Evolutionary conservation across 1,284 basidiomycete genomes (phyloP).

Genomic region (Termitomyces sp.): DNA sequence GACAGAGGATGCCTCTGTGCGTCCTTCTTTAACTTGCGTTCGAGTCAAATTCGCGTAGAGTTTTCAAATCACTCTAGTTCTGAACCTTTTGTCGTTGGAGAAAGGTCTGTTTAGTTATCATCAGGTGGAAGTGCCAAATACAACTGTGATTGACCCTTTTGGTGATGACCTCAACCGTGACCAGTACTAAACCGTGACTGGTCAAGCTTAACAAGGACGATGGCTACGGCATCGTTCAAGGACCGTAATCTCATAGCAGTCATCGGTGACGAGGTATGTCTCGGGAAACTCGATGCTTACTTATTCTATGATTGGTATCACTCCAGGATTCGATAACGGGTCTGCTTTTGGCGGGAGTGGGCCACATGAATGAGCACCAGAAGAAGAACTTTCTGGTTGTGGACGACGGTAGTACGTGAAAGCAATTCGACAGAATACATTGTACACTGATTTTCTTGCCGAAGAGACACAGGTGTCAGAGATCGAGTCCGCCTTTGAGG

Average conservation of each 20-base stretch:
- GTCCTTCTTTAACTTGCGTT: background rate
- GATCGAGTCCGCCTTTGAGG: slow-evolving; percentile 88
- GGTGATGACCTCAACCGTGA: background rate
- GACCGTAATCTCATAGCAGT: slow-evolving; percentile 87
- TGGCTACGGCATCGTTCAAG: slow-evolving; percentile 55
- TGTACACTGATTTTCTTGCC: background rate
- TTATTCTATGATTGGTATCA: background rate
- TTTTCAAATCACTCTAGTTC: too few relatives aligned
- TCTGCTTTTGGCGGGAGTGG: slow-evolving; percentile 86
- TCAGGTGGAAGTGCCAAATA: background rate
- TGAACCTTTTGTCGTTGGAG: background rate
- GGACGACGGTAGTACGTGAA: slow-evolving; percentile 61
- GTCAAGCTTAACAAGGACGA: slow-evolving; percentile 18
- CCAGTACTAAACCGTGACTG: too few relatives aligned
- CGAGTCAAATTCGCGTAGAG: background rate
- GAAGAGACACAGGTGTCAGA: slow-evolving; percentile 84
- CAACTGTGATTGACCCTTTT: slow-evolving; percentile 1
- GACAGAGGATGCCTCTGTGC: background rate
- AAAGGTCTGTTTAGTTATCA: background rate
- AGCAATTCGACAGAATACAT: background rate
- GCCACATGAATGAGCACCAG: slow-evolving; percentile 82
- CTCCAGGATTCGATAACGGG: slow-evolving; percentile 91
- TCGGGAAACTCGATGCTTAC: background rate
- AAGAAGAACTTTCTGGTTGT: slow-evolving; percentile 97
- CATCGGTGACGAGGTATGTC: slow-evolving; percentile 87